These are phyloP conservation scores for Russula foetens DNA, from an alignment of 768 basidiomycete genomes.

Conservation along the genomic window DNA sequence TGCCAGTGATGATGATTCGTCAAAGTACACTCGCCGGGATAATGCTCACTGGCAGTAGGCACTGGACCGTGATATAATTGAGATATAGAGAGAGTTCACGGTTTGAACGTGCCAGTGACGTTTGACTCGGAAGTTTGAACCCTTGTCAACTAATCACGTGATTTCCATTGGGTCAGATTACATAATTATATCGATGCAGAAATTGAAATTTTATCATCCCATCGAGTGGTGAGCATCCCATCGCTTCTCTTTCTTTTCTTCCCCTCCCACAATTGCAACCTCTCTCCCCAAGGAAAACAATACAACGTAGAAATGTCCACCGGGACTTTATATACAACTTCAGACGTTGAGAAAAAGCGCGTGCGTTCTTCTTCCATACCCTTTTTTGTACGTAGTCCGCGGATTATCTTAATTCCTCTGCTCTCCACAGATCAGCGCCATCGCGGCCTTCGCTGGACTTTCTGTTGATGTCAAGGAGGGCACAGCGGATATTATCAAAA, in stretches of 20 bases:
- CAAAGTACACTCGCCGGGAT: too few relatives aligned
- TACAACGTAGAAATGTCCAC: conserved; percentile 38
- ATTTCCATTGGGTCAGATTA: neutral
- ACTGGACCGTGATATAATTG: too few relatives aligned
- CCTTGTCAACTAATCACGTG: neutral
- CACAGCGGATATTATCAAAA: conserved; percentile 65
- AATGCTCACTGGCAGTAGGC: too few relatives aligned
- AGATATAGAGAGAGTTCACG: too few relatives aligned
- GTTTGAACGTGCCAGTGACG: too few relatives aligned
- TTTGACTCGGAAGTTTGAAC: too few relatives aligned
- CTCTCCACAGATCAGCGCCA: conserved; percentile 38
- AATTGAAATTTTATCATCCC: conserved; percentile 7
- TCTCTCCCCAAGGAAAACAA: neutral
- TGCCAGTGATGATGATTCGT: too few relatives aligned
- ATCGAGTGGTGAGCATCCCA: conserved; percentile 16
- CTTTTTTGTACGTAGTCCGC: too few relatives aligned
- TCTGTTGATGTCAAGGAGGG: conserved; percentile 43
- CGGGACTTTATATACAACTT: conserved; percentile 56
- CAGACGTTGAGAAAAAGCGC: conserved; percentile 34
- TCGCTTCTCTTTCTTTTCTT: conserved; percentile 20
- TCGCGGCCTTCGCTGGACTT: conserved; percentile 52
- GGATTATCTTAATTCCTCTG: neutral
- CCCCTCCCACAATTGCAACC: conserved; percentile 10
- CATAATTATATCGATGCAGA: conserved; percentile 9
- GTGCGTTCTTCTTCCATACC: conserved; percentile 32